Evolutionary conservation across 352 stramenopile genomes (phyloP), one percentile per base, ranked within the genome.

Genomic region (Phytophthora tubulina): DNA sequence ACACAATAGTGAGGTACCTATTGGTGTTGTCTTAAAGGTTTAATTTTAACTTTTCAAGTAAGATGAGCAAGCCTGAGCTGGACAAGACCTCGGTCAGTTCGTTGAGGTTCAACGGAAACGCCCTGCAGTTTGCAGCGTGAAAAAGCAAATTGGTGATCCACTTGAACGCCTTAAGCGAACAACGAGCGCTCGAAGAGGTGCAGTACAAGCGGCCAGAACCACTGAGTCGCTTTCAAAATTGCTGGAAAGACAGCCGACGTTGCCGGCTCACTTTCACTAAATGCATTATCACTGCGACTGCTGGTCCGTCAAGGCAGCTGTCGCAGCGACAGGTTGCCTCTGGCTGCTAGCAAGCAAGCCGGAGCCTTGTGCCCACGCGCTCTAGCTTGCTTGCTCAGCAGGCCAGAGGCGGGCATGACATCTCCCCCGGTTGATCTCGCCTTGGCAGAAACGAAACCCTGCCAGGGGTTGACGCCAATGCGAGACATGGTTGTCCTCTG

Each of bases 381-480:
- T 45, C 32, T 58, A 33, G 35, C 51, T 32, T 58, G 51, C 33
- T 45, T 49, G 52, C 33, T 48, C 3, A 59, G 52, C 52, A 59
- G n/a, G n/a, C 14, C n/a, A 31, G 52, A 35, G 7, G n/a, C 35
- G 35, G 52, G 53, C 32, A 44, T 64, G 56, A 66, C 58, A 66
- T 66, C 58, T 50, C 38, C 58, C 58, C 33, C 33, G 30, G 33
- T 42, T 66, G 58, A 57, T n/a, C 45, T 66, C 58, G 45, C 45
- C 31, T 58, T 66, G 58, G 48, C 13, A 32, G 46, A 10, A 32
- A 52, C 31, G 17, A 51, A 52, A 66, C 11, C 33, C 58, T 31
- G 57, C 35, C n/a, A 57, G 21, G 36, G 44, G 58, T 58, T 50
- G 46, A 38, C 49, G 45, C 49, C 61, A 68, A 61, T 68, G 41